Evolutionary conservation across 2,329 filamentous ascomycete species (phyloP).

Genomic region (Fusarium sacchari): DNA sequence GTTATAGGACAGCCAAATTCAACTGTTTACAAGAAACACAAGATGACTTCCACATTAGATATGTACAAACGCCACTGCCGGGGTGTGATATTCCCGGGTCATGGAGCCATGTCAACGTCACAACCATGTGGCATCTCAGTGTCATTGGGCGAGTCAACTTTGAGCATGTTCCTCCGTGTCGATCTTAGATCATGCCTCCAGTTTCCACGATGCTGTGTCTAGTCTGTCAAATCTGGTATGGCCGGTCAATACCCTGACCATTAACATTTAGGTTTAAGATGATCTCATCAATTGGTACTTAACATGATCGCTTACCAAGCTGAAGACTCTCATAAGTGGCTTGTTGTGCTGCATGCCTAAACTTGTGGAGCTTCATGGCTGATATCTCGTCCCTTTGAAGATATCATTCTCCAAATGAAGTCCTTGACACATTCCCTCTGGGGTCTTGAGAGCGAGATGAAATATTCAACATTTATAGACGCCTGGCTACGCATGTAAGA

Average conservation of each 20-base stretch:
- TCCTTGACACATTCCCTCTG: slow-evolving; percentile 1
- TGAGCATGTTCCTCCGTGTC: background rate
- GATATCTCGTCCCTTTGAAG: slow-evolving; percentile 8
- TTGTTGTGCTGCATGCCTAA: background rate
- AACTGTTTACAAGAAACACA: background rate
- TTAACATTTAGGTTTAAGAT: slow-evolving; percentile 18
- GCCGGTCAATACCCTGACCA: slow-evolving; percentile 2
- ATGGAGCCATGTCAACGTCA: slow-evolving; percentile 18
- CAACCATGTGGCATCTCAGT: slow-evolving; percentile 1
- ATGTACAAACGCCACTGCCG: background rate
- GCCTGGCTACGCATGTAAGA: background rate
- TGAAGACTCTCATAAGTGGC: background rate
- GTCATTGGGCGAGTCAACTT: background rate
- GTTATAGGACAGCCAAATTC: slow-evolving; percentile 3
- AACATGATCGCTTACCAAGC: background rate
- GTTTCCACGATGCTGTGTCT: background rate
- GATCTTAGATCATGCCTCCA: background rate
- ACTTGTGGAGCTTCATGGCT: background rate
- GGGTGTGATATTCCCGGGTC: slow-evolving; percentile 4
- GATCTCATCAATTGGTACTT: slow-evolving; percentile 21
- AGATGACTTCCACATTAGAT: background rate
- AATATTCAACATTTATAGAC: background rate
- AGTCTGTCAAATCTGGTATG: slow-evolving; percentile 8
- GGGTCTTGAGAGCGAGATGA: background rate
- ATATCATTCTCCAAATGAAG: background rate